These are phyloP conservation scores for Botryosphaeria dothidea DNA, from an alignment of 2,329 filamentous ascomycete genomes.

Conservation along the genomic window DNA sequence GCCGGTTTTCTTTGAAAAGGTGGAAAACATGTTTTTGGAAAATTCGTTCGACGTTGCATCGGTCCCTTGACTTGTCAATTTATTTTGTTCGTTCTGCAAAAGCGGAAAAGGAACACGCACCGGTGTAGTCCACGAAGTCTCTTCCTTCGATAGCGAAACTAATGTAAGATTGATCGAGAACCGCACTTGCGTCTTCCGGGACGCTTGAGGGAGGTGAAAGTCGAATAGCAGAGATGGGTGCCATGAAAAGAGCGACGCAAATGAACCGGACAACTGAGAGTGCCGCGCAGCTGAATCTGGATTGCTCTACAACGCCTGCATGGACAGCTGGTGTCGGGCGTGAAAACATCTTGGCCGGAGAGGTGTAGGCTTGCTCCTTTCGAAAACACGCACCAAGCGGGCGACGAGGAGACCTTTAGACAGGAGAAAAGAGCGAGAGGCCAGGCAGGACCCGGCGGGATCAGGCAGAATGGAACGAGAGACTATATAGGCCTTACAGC, in stretches of 20 bases:
- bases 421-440: too few species aligned
- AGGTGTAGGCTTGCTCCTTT: too few species aligned
- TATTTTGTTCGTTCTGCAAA: background rate
- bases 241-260: background rate
- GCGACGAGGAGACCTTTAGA: too few species aligned
- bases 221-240: background rate
- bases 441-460: too few species aligned
- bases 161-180: background rate
- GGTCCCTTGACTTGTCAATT: background rate
- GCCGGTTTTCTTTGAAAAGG: conserved; percentile 4
- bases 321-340: too few species aligned
- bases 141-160: conserved; percentile 3
- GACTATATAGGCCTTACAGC: background rate
- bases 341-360: too few species aligned
- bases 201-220: background rate
- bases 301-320: background rate
- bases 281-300: background rate
- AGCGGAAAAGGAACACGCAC: background rate
- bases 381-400: too few species aligned
- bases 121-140: conserved; percentile 9
- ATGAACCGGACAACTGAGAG: background rate
- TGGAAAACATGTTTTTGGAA: conserved; percentile 10
- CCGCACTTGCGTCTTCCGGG: background rate
- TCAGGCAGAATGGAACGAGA: background rate
- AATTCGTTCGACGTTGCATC: background rate